Base-by-base conservation (phyloP, 768 basidiomycete species). In the Leccinum ochraceum region DNA sequence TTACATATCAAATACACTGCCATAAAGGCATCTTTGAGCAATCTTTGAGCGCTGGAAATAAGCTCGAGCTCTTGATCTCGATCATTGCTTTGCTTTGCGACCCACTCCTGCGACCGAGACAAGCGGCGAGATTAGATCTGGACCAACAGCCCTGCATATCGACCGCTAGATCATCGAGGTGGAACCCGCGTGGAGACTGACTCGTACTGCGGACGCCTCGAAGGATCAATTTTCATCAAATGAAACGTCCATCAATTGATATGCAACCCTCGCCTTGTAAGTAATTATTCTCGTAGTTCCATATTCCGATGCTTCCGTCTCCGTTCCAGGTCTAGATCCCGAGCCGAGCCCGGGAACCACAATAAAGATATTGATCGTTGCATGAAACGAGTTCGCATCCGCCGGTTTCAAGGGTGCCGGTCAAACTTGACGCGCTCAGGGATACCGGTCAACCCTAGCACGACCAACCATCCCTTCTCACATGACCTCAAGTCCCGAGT, bases 191-290 rank as follows among this genome's bases (percentile, higher is more conserved):
- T 52, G 28, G 51, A 17, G 32, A 34, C 34, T 36, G 34, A 36
- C 5, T 34, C 11, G n/a, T 20, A 44, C 51, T 51, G 24, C 14
- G 50, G 22, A 24, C 14, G 24, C 24, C 51, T 34, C 52, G 32
- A 53, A 53, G 6, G n/a, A 51, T 51, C 52, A 36, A 22, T 46
- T 46, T 26, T 34, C n/a, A 53, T 53, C 32, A 53, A 34, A 34
- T 34, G 51, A 30, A 30, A 46, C 22, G 14, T 17, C 36, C 22
- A 54, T 37, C 36, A 54, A 22, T 36, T 20, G 53, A 54, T 54
- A 32, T 51, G 74, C 20, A 44, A 74, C 66, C 34, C 68, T 63
- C 22, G 73, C 73, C 54, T 76, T 73, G 62, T 73, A 75, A 4
- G 71, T n/a, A 20, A 20, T 46, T 20, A n/a, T 46, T 20, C 75